Base-by-base conservation (phyloP, 2,329 filamentous ascomycete species). In the Pestalotiopsis sp. region DNA sequence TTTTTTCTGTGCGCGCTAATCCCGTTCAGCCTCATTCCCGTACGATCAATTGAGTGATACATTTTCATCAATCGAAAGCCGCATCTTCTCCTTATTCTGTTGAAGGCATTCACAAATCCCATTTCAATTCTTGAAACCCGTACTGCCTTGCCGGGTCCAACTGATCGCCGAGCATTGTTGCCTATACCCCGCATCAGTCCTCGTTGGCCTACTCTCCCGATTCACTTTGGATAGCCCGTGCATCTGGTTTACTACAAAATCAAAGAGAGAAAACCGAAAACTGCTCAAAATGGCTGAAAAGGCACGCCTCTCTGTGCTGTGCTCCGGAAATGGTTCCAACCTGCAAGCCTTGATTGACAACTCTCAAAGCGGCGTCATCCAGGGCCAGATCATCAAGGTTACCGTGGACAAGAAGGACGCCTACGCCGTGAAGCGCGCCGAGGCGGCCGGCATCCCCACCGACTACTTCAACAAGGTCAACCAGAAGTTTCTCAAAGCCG, bases 391-490 rank as follows among this genome's bases (percentile, higher is more conserved):
- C 70, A 76, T 82, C 69, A 79, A 79, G 57, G 80, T 88, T 41
- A 77, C 84, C 20, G 82, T 84, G 12, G 88, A 88, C 76, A 79
- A 85, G 41, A 81, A 79, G 70, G 84, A 79, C 20, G 86, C 85
- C 4, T 83, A 80, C 68, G 84, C 85, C 1, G 81, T 76, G 1
- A 74, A 74, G 49, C 78, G 82, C 49, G 83, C 81, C 7, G 79
- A 81, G 31, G 83, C 79, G 87, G 89, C 75, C 45, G 79, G 81
- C 67, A 95, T 97, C 68, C 90, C 92, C 0, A 93, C 89, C 67
- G 87, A 88, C 67, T 95, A 95, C 83, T 94, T 95, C 85, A 95
- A 95, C 79, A 87, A 96, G 55, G 85, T 95, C 67, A 86, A 88
- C 45, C 91, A 93, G 81, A 94, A 93, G 69, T 88, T 87, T 76